Percentiles rank a stretch among this genome's conserved stretches.
Conservation (phyloP, 441 rosid genomes). For the Syzygium syzygioides region DNA sequence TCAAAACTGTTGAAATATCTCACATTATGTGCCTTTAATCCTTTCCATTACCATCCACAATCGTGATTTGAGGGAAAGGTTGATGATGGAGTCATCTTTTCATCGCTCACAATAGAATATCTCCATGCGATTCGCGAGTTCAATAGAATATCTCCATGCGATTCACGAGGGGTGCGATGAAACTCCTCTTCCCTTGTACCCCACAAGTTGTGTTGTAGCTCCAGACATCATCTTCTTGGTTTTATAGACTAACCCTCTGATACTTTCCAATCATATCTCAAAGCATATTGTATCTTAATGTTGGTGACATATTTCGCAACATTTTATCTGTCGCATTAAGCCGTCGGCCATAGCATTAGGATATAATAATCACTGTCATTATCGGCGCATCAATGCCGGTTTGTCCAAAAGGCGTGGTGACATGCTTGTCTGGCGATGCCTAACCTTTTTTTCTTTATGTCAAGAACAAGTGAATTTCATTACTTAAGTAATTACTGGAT, state of each 20-base stretch:
- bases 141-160: not conserved
- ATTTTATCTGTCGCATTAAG: not conserved
- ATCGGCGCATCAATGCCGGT: not conserved
- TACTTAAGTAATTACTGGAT: not conserved
- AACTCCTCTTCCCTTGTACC: not conserved
- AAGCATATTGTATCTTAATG: not conserved
- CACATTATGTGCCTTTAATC: not conserved
- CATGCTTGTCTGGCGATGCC: not conserved
- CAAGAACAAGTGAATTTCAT: not conserved
- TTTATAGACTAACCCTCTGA: not conserved
- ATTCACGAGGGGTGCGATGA: not conserved
- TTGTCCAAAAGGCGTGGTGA: not conserved
- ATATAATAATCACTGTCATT: not conserved
- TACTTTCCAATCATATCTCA: accelerated
- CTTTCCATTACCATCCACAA: not conserved
- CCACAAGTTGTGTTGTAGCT: not conserved
- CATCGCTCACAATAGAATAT: not conserved
- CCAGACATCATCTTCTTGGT: not conserved
- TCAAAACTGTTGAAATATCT: too few species aligned
- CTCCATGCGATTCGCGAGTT: not conserved
- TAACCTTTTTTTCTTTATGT: not conserved
- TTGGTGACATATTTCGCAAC: not conserved
- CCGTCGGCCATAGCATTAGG: not conserved
- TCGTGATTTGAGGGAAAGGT: not conserved
- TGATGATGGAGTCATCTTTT: not conserved